These are phyloP conservation scores for Cryptococcus amylolentus DNA, from an alignment of 1,284 basidiomycete species.

Conservation along the genomic window DNA sequence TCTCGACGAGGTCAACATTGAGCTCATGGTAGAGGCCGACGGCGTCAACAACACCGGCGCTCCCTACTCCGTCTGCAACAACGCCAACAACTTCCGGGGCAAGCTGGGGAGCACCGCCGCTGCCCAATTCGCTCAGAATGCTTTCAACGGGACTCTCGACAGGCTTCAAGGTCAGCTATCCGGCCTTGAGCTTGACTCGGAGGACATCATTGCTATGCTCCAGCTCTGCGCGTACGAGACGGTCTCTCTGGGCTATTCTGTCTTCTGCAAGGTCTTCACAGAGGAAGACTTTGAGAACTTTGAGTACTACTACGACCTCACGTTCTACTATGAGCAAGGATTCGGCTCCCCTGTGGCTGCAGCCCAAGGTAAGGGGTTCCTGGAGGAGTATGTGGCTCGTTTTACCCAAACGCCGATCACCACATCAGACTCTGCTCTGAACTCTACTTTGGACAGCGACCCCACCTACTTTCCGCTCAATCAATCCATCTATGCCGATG, in stretches of 20 bases:
- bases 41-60: slow-evolving; percentile 54
- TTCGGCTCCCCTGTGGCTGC: slow-evolving; percentile 73
- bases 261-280: slow-evolving; percentile 85
- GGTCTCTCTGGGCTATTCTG: slow-evolving; percentile 81
- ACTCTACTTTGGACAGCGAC: slow-evolving; percentile 69
- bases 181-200: slow-evolving; percentile 23
- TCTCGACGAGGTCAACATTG: slow-evolving; percentile 71
- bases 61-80: slow-evolving; percentile 50
- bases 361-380: slow-evolving; percentile 77
- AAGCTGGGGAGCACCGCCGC: slow-evolving; percentile 33
- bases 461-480: slow-evolving; percentile 72
- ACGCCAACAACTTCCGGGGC: slow-evolving; percentile 68
- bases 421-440: slow-evolving; percentile 69
- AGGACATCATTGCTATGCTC: slow-evolving; percentile 41
- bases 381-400: slow-evolving; percentile 75
- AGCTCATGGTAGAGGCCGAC: slow-evolving; percentile 54
- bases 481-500: slow-evolving; percentile 66
- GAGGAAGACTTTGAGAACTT: slow-evolving; percentile 82
- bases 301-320: slow-evolving; percentile 65
- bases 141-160: slow-evolving; percentile 26
- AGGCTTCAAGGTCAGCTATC: slow-evolving; percentile 39
- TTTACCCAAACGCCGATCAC: slow-evolving; percentile 69
- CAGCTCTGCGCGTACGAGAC: slow-evolving; percentile 78
- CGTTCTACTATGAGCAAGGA: slow-evolving; percentile 68
- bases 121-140: slow-evolving; percentile 64